Evolutionary conservation across 169 alveolate genomes (phyloP), one percentile per base, ranked within the genome.

Genomic region (Plasmodium gallinaceum): DNA sequence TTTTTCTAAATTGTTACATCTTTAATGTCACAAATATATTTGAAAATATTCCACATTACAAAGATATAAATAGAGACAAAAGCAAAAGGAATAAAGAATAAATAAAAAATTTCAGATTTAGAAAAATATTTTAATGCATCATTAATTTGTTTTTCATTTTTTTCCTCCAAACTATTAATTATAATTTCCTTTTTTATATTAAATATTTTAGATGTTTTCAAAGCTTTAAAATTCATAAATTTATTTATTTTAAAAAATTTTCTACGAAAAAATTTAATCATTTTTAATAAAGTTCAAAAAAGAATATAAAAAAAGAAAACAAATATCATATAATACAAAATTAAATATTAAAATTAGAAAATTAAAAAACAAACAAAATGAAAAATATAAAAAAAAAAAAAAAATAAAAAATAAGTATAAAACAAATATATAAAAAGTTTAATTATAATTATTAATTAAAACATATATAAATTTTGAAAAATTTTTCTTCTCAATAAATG

Each of bases 401-500:
- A 61, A 61, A 10, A 66, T 10, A n/a, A 66, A 60, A 18, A 74
- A 24, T 51, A 43, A 52, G 52, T 14, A 42, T 12, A 61, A 46
- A 54, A 22, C 48, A 26, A 3, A 14, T 22, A 42, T 42, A 16
- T n/a, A 18, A 12, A 54, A 54, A 54, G 22, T 0, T 54, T 54
- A 18, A 18, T 7, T 54, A 54, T 54, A 9, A 18, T 32, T 22
- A 10, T 24, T 24, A 18, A 22, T 46, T 66, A 78, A 24, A 66
- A 61, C 69, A 26, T 58, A 57, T 26, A 57, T 65, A 78, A 54
- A 69, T 69, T 45, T 57, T 78, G 89, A 78, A 65, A 78, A 46
- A 24, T 26, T 65, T 78, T 78, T 78, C 89, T 52, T 60, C 89
- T 78, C 37, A 78, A 26, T 51, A 78, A 69, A 18, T 78, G 89